Conservation (phyloP, 2,329 filamentous ascomycete species). For the Colletotrichum costaricense region DNA sequence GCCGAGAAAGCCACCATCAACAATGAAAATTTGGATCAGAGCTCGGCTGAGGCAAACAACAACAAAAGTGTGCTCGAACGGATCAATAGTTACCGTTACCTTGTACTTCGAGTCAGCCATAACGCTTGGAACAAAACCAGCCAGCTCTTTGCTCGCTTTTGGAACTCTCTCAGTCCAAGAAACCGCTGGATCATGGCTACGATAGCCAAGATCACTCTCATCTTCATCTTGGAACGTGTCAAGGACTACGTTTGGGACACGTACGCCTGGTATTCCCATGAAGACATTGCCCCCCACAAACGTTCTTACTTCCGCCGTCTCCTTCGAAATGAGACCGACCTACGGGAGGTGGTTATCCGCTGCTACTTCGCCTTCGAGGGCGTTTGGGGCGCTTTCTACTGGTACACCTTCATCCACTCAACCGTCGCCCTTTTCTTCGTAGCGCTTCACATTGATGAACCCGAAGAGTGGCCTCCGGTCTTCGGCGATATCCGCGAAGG, state of each 20-base stretch:
- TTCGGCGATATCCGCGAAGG: constrained; percentile 37
- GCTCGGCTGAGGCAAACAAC: neutral
- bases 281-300: neutral
- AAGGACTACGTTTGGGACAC: neutral
- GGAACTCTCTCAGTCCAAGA: neutral
- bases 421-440: constrained; percentile 21
- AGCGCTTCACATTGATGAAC: constrained; percentile 23
- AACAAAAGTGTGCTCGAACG: neutral
- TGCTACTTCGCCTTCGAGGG: constrained; percentile 18
- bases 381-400: constrained; percentile 27
- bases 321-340: neutral
- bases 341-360: constrained; percentile 13
- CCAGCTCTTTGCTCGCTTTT: neutral
- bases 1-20: neutral
- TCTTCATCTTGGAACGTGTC: neutral
- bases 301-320: constrained; percentile 21
- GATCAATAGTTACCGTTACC: neutral
- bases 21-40: neutral
- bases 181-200: neutral
- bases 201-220: neutral
- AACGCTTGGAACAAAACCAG: neutral
- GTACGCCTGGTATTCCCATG: neutral
- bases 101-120: neutral
- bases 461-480: constrained; percentile 37
- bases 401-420: constrained; percentile 23